Base-by-base conservation (phyloP, 306 rosid species). In the Prunus dulcis region DNA sequence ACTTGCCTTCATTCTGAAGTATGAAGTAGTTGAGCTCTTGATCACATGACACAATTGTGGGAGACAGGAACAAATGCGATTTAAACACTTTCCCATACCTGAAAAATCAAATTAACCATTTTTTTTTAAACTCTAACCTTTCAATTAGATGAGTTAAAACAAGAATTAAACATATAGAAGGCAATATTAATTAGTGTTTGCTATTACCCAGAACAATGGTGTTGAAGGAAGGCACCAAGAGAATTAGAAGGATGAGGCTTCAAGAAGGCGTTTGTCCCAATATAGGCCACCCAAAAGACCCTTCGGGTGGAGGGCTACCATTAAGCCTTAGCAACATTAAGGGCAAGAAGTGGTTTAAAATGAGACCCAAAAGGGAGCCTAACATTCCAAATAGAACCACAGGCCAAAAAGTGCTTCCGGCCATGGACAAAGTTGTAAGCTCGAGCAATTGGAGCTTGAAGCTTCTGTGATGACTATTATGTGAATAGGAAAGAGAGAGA, bases 81-180 rank as follows among this genome's bases (percentile, higher is more conserved):
- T 77, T 82, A 78, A 82, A 82, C 68, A 82, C 85, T 23, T 77
- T 82, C 60, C 85, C 85, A 60, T 82, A 77, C 84, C 84, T 81
- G 74, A 50, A 76, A 71, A 28, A 13, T 1, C 9, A 9, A 50
- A 15, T 9, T 32, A 9, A 22, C 12, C 6, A 27, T 7, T 7
- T 22, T 7, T 38, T 38, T 1, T 38, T 0, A 0, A 69, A 25
- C 17, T 25, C 3, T 12, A 25, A 62, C n/a, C 64, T 5, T 51
- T 51, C 19, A 51, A 51, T 51, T 18, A 51, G 56, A 51, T 51
- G 19, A 51, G 19, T 6, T 19, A 56, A 23, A 60, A 2, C 5
- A 23, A 25, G 12, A 60, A 60, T 60, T 23, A 38, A 38, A 7
- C 43, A 38, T 38, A 7, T 38, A 22, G 3, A 3, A 25, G 23